Base-by-base conservation (phyloP, 371 early-diverging fungal species). In the Coemansia linderi region DNA sequence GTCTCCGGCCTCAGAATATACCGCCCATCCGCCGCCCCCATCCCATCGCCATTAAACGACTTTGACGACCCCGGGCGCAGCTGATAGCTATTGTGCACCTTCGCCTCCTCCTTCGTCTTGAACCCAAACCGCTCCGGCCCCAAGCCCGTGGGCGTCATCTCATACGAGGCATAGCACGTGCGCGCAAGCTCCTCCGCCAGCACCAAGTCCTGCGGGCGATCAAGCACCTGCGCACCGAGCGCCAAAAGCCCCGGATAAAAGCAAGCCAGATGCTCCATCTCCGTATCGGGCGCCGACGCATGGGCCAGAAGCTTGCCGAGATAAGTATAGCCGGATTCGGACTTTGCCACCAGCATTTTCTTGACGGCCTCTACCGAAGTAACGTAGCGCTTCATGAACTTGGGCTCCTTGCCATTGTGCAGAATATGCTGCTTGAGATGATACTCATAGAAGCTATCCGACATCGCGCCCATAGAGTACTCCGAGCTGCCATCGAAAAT, bases 361-460 rank as follows among this genome's bases (percentile, higher is more conserved):
- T 88, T 88, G 63, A 97, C 86, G 7, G 92, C 93, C 4, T 82
- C 84, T 0, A 91, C 78, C 0, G 95, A 85, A 15, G 84, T 75
- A 56, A 90, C 87, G 68, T 91, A 96, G 85, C 87, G 88, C 10
- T 85, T 82, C 33, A 85, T 87, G 81, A 90, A 93, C 24, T 85
- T 75, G 4, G 82, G 61, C 50, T 92, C 90, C 17, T 85, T 81
- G 56, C 85, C 81, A 61, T 85, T 83, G 0, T 92, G 90, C 69
- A 91, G 88, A 5, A 97, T 79, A 58, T 89, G 94, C 68, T 92
- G 93, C 79, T 97, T 97, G 36, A 91, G 85, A 54, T 94, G 81
- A 72, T 97, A 97, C 84, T 97, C 96, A 84, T 96, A 97, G 80
- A 94, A 97, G 68, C 92, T 92, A 69, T 97, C 96, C 0, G 94